Conservation (phyloP, 306 rosid species). For the Macrotyloma uniflorum region DNA sequence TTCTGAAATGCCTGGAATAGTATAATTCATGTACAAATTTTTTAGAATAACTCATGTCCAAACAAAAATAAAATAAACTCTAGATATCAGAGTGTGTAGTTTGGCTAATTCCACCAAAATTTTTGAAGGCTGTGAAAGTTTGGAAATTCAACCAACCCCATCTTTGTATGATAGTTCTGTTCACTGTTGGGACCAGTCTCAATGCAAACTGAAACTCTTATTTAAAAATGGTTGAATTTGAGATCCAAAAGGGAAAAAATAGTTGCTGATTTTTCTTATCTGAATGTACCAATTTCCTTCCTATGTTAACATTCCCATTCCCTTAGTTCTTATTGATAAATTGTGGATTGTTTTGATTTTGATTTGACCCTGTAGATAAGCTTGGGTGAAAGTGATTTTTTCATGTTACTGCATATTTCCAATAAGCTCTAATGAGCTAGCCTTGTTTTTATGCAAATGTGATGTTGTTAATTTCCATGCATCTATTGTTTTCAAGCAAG, state of each 20-base stretch:
- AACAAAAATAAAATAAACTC: neutral
- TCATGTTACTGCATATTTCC: neutral
- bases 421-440: neutral
- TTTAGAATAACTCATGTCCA: neutral
- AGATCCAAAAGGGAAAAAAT: neutral
- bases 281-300: neutral
- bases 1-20: slow-evolving; percentile 14
- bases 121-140: neutral
- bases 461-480: neutral
- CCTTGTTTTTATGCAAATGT: neutral
- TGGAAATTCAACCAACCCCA: slow-evolving; percentile 10
- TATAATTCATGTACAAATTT: neutral
- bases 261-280: neutral
- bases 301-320: neutral
- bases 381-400: neutral
- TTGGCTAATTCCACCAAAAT: neutral
- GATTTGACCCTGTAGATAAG: neutral
- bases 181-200: neutral
- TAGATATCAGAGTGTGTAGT: neutral
- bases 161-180: slow-evolving; percentile 5
- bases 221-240: neutral
- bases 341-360: neutral
- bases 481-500: slow-evolving; percentile 34
- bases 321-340: neutral
- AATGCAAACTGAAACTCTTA: neutral